Base-by-base conservation (phyloP, 768 basidiomycete genomes). In the Tulasnella calospora region DNA sequence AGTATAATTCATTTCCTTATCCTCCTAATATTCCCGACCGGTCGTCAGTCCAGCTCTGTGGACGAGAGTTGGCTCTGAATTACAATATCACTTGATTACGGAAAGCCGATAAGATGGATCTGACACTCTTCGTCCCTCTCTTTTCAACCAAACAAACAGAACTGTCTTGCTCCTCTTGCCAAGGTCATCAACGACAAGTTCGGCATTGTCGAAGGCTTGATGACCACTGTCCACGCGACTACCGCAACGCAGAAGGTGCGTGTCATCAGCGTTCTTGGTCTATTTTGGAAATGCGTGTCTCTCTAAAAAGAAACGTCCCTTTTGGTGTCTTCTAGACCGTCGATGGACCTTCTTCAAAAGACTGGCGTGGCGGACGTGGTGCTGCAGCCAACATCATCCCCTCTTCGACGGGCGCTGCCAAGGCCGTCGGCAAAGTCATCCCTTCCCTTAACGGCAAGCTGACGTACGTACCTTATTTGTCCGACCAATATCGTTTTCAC, bases 351-450 rank as follows among this genome's bases (percentile, higher is more conserved):
- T 97, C 95, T 71, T 84, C 89, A 89, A 99, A 96, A 88, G 95
- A 97, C 88, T 97, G 95, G 95, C 94, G 95, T 85, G 95, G 95
- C 84, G 95, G 95, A 81, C 97, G 97, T 87, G 91, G 92, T 83
- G 95, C 96, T 81, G 92, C 92, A 86, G 93, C 93, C 88, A 99
- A 99, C 90, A 98, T 99, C 87, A 99, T 99, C 84, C 97, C 97
- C 71, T 98, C 96, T 30, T 97, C 96, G 82, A 98, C 97, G 81
- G 97, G 97, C 86, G 97, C 97, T 81, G 97, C 97, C 85, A 99
- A 99, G 90, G 96, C 96, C 81, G 95, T 97, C 84, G 96, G 96
- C 83, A 97, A 98, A 89, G 96, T 99, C 86, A 98, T 99, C 84
- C 97, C 97, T 79, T 85, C 86, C 73, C 90, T 99, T 82, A 98